Conservation (phyloP, 2,329 filamentous ascomycete genomes). For the Talaromyces albobiverticillius region DNA sequence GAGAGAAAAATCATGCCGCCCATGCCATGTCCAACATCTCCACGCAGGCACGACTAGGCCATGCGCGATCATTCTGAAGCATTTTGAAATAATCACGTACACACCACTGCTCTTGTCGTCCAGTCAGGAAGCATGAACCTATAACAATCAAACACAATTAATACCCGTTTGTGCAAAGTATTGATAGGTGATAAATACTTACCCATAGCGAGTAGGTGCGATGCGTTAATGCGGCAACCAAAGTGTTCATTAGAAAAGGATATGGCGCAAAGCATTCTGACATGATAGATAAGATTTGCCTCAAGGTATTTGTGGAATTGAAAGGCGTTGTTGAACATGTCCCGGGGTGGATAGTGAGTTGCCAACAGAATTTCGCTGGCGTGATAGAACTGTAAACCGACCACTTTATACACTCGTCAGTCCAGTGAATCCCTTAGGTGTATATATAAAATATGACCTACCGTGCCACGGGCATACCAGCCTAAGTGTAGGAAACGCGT, state of each 20-base stretch:
- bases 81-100: not conserved
- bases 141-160: not conserved
- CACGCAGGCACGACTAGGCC: not conserved
- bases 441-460: not conserved
- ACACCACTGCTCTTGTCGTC: not conserved
- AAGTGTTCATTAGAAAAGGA: not conserved
- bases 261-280: not conserved
- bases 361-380: not conserved
- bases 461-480: not conserved
- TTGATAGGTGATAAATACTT: too few species aligned
- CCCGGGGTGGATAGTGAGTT: not conserved
- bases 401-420: not conserved
- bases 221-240: not conserved
- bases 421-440: not conserved
- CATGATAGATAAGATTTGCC: not conserved
- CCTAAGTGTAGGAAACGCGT: not conserved
- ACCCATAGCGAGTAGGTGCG: not conserved
- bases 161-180: too few species aligned
- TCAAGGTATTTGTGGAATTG: not conserved
- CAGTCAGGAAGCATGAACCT: not conserved
- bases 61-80: not conserved
- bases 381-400: not conserved
- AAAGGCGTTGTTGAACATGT: not conserved
- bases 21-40: not conserved
- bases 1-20: not conserved